These are phyloP conservation scores for Arabidopsis arenosa DNA, from an alignment of 345 rosid species.

Conservation along the genomic window DNA sequence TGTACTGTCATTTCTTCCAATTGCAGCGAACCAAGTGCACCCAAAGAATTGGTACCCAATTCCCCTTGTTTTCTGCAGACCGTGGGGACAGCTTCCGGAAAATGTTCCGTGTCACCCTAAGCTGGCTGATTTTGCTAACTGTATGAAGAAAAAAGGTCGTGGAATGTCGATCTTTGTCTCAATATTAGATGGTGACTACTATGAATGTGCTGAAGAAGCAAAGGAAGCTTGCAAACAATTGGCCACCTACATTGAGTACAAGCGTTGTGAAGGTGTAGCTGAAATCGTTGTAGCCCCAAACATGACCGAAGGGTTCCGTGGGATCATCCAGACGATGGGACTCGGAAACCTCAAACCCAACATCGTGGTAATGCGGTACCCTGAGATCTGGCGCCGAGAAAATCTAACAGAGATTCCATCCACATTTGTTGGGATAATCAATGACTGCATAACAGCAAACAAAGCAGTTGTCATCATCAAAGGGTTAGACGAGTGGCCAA, in stretches of 20 bases:
- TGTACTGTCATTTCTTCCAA: background rate
- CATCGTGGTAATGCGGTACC: conserved; percentile 97
- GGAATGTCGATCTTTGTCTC: conserved; percentile 98
- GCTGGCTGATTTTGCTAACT: conserved; percentile 97
- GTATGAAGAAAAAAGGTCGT: conserved; percentile 99
- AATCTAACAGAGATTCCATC: conserved; percentile 91
- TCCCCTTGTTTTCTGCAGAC: conserved; percentile 96
- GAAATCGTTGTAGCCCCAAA: conserved; percentile 98
- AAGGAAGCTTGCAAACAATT: conserved; percentile 89
- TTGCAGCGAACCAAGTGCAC: conserved; percentile 97
- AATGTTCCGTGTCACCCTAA: conserved; percentile 99
- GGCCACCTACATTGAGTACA: conserved; percentile 85
- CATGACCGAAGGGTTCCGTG: conserved; percentile 98
- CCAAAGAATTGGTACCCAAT: conserved; percentile 99
- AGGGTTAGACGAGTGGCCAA: conserved; percentile 99
- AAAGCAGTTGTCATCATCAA: conserved; percentile 98
- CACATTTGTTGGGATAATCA: conserved; percentile 89
- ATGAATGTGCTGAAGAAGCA: conserved; percentile 96
- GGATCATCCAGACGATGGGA: conserved; percentile 98
- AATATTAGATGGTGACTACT: conserved; percentile 92
- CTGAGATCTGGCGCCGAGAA: conserved; percentile 98
- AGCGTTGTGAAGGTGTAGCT: conserved; percentile 97
- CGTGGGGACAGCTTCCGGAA: conserved; percentile 99
- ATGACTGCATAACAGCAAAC: conserved; percentile 95
- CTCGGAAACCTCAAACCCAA: conserved; percentile 98